Evolutionary conservation across 306 rosid species (phyloP).

Genomic region (Medicago lupulina): DNA sequence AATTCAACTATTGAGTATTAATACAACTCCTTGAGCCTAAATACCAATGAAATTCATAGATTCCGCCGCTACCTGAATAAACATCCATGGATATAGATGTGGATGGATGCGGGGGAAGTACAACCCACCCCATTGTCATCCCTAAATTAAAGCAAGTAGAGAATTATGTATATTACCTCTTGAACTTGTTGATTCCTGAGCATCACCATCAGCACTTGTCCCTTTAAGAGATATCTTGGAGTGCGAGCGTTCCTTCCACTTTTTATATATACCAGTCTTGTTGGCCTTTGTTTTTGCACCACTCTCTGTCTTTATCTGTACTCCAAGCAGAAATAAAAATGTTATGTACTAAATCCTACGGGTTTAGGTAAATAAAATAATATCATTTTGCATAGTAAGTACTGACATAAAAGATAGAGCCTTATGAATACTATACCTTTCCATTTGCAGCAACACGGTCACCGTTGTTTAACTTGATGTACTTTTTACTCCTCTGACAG

Average conservation of each 20-base stretch:
- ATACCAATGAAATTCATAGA: neutral
- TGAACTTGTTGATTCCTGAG: constrained; percentile 49
- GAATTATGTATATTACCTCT: constrained; percentile 52
- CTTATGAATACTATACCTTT: constrained; percentile 62
- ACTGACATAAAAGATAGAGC: neutral
- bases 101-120: neutral
- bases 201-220: constrained; percentile 56
- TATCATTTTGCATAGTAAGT: constrained; percentile 11
- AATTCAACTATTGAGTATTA: neutral
- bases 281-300: constrained; percentile 80
- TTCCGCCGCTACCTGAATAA: neutral
- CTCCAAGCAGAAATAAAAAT: constrained; percentile 33
- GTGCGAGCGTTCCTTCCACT: constrained; percentile 86
- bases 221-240: constrained; percentile 65
- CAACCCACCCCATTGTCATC: neutral
- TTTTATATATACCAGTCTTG: constrained; percentile 89
- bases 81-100: neutral
- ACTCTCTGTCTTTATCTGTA: constrained; percentile 87
- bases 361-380: constrained; percentile 5
- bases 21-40: neutral
- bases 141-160: constrained; percentile 11
- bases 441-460: constrained; percentile 95
- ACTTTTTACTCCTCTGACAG: constrained; percentile 87
- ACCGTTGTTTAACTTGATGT: constrained; percentile 80
- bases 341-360: neutral